Percentiles rank a stretch among this genome's conserved stretches.
These are phyloP conservation scores for Takakia lepidozioides DNA, from an alignment of 225 moss, liverwort and hornwort genomes.

Conservation along the genomic window DNA sequence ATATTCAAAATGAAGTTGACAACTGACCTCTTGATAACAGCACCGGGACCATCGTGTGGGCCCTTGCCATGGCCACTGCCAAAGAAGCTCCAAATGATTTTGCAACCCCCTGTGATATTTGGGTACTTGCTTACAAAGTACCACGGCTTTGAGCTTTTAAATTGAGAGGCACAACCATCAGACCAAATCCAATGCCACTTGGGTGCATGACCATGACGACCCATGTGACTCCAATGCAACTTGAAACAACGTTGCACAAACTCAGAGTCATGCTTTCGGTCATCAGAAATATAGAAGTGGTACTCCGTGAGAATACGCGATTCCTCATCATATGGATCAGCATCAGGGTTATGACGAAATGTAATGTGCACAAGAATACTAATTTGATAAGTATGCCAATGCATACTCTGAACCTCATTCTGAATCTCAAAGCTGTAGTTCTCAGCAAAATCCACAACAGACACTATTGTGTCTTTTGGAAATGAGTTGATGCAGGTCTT, in stretches of 20 bases:
- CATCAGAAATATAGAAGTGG: slow-evolving; percentile 1
- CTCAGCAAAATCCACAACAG: background rate
- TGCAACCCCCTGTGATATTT: background rate
- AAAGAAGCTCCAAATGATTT: background rate
- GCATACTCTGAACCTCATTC: background rate
- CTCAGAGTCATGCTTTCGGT: background rate
- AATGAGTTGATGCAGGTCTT: background rate
- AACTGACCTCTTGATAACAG: background rate
- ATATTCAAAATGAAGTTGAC: too few species aligned
- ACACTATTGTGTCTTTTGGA: background rate
- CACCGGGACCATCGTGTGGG: background rate
- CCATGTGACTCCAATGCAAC: background rate
- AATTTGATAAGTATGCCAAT: background rate
- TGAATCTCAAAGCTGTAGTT: background rate
- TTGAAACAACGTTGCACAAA: background rate
- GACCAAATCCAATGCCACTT: background rate
- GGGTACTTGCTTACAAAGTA: background rate
- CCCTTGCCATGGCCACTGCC: background rate
- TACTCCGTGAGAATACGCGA: background rate
- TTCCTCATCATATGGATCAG: background rate
- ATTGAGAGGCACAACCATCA: background rate
- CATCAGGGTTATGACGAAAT: background rate
- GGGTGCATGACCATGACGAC: background rate
- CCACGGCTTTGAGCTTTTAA: background rate
- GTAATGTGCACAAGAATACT: background rate